Evolutionary conservation across 768 basidiomycete genomes (phyloP), one percentile per base, ranked within the genome.

Genomic region (Leucocoprinus birnbaumii): DNA sequence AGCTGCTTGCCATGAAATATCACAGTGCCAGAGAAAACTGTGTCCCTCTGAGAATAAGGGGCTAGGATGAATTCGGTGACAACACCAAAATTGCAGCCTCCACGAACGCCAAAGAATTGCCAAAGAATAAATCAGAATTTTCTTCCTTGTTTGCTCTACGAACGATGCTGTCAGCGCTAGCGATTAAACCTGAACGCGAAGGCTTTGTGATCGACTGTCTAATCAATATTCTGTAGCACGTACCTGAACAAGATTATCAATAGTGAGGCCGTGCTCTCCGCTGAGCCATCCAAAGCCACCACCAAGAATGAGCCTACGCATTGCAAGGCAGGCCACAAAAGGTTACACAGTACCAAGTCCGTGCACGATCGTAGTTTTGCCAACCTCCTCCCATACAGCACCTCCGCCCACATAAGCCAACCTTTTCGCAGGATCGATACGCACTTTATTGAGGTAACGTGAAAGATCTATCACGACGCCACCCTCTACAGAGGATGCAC

Each of bases 41-140:
- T 79, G 14, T 63, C 59, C 3, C 75, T 73, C 57, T 85, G 83
- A 8, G 78, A 76, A 60, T 83, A 71, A 49, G 83, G 62, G 49
- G 65, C 61, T 53, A 78, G 64, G 2, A 80, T 74, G 58, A 84
- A 83, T 57, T 81, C 75, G 9, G 79, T 80, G 52, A 79, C 76
- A 18, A 83, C 76, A n/a, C 82, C 82, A 57, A 82, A 82, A 59
- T 82, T 83, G 37, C 80, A 81, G 19, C 74, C 80, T 3, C 82
- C 80, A 38, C 80, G 71, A 52, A 83, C 72, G n/a, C n/a, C n/a
- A n/a, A n/a, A n/a, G n/a, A n/a, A n/a, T n/a, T n/a, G 24, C 64
- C 82, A 62, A 78, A 83, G 64, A 80, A 82, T 11, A 83, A 66
- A 55, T 83, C 82, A 4, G 69, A 37, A 56, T 76, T 71, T 56